These are phyloP conservation scores for Gossypium lobatum DNA, from an alignment of 441 rosid genomes.

Conservation along the genomic window DNA sequence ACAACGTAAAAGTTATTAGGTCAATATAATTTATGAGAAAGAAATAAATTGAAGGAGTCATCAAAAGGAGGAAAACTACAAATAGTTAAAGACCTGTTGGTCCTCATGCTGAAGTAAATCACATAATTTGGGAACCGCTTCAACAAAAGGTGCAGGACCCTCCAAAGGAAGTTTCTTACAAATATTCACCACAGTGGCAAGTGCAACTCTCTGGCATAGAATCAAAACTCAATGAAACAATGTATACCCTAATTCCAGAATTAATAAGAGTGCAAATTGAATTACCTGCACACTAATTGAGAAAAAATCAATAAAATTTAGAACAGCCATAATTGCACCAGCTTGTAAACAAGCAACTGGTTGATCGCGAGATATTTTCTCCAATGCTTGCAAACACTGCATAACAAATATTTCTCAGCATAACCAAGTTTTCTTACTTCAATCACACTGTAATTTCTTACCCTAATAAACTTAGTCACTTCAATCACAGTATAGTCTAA, in stretches of 20 bases:
- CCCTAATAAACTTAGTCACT: neutral
- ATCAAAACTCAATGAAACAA: neutral
- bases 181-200: slow-evolving; percentile 85
- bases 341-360: slow-evolving; percentile 85
- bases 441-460: neutral
- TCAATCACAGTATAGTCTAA: neutral
- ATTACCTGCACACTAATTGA: slow-evolving; percentile 85
- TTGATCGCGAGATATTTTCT: slow-evolving; percentile 88
- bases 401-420: neutral
- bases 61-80: slow-evolving; percentile 15
- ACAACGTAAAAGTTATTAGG: slow-evolving; percentile 12
- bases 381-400: slow-evolving; percentile 95
- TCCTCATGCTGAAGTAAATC: slow-evolving; percentile 90
- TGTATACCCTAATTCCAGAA: neutral
- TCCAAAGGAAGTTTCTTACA: slow-evolving; percentile 84
- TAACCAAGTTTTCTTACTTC: neutral
- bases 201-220: slow-evolving; percentile 70
- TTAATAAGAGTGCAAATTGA: slow-evolving; percentile 3
- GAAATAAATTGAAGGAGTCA: neutral
- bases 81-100: slow-evolving; percentile 51
- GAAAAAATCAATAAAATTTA: slow-evolving; percentile 78
- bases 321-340: slow-evolving; percentile 88
- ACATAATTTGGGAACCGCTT: slow-evolving; percentile 86
- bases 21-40: slow-evolving; percentile 10
- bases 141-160: slow-evolving; percentile 50